Evolutionary conservation across 257 asterid genomes (phyloP).

Genomic region (Scutellaria barbata): DNA sequence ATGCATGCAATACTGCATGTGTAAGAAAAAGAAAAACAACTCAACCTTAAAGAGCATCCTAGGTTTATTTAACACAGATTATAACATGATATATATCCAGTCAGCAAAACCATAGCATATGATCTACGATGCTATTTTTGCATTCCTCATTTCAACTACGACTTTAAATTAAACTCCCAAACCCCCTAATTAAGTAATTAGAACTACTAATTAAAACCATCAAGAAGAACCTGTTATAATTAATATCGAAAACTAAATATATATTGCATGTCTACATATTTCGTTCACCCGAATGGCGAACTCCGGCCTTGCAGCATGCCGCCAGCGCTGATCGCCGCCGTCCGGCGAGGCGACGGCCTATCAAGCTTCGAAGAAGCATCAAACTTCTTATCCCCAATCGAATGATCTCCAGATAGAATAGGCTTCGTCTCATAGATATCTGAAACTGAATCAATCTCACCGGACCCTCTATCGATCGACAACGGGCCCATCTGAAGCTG

Average conservation of each 20-base stretch:
- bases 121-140: not conserved
- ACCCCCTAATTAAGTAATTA: slow-evolving; percentile 30
- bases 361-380: slow-evolving; percentile 46
- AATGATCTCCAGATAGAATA: slow-evolving; percentile 40
- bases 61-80: slow-evolving; percentile 31
- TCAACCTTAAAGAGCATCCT: slow-evolving; percentile 28
- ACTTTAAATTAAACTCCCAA: slow-evolving; percentile 10
- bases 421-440: slow-evolving; percentile 66
- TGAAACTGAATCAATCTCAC: slow-evolving; percentile 51
- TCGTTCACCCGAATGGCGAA: slow-evolving; percentile 60
- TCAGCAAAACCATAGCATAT: slow-evolving; percentile 30
- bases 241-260: not conserved
- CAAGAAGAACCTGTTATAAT: slow-evolving; percentile 4
- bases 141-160: slow-evolving; percentile 15
- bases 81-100: not conserved
- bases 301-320: slow-evolving; percentile 51
- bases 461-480: slow-evolving; percentile 45
- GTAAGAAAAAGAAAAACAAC: not conserved
- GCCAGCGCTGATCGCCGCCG: slow-evolving; percentile 45
- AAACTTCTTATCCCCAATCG: slow-evolving; percentile 42
- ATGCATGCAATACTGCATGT: slow-evolving; percentile 31
- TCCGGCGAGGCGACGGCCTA: slow-evolving; percentile 59
- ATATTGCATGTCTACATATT: not conserved
- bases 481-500: slow-evolving; percentile 49
- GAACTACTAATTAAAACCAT: slow-evolving; percentile 24